Conservation (phyloP, 2,329 filamentous ascomycete species). For the Parafenestella ontariensis region DNA sequence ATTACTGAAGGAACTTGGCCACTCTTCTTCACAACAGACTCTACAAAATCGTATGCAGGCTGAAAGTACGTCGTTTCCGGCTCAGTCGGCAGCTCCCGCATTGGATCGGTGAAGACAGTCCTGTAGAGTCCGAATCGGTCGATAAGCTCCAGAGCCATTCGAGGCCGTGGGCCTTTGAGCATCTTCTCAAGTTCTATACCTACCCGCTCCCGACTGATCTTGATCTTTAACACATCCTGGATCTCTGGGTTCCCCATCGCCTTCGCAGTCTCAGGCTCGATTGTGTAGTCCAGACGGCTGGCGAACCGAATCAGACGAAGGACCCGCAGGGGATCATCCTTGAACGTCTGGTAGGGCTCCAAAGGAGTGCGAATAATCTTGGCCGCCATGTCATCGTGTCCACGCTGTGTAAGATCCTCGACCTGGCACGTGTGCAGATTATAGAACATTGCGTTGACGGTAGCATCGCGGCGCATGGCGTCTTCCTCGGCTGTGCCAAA, state of each 20-base stretch:
- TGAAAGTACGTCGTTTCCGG: constrained; percentile 69
- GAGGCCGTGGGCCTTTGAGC: constrained; percentile 72
- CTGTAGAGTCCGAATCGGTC: constrained; percentile 72
- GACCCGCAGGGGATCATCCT: constrained; percentile 88
- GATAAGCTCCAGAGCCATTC: constrained; percentile 68
- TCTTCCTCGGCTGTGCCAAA: constrained; percentile 94
- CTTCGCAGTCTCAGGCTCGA: constrained; percentile 71
- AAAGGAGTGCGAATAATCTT: constrained; percentile 84
- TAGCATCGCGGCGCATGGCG: constrained; percentile 86
- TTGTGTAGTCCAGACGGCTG: constrained; percentile 79
- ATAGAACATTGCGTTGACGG: constrained; percentile 95
- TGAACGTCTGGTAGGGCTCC: constrained; percentile 89
- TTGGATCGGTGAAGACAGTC: constrained; percentile 76
- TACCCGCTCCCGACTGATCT: constrained; percentile 91
- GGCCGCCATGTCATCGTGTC: constrained; percentile 75
- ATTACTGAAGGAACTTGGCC: constrained; percentile 51
- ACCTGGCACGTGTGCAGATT: constrained; percentile 81
- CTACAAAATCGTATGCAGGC: constrained; percentile 68
- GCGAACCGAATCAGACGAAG: constrained; percentile 89
- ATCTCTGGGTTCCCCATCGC: constrained; percentile 85
- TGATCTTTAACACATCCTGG: constrained; percentile 76
- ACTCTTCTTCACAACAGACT: constrained; percentile 22
- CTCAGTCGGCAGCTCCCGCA: constrained; percentile 56
- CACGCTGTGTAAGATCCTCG: constrained; percentile 82
- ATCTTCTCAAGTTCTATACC: constrained; percentile 91